phyloP scores from a whole-genome alignment of 352 stramenopile genomes.

The Phytopythium montanum region DNA sequence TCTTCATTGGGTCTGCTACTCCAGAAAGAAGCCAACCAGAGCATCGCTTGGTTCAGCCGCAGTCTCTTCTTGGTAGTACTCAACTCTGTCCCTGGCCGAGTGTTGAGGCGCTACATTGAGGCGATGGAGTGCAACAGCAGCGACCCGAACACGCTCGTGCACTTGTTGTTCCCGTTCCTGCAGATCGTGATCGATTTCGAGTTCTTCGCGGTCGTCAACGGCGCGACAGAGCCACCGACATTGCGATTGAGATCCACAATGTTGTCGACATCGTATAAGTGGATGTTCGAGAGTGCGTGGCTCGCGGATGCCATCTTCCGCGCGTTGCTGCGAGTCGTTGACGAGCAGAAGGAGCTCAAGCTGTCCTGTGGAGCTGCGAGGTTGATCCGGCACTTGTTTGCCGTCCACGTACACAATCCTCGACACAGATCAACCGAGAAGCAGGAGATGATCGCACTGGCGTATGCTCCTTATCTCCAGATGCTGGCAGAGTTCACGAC shows the following conservation, averaged over 20 bases:
- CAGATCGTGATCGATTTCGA: slow-evolving; percentile 66
- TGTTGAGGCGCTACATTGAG: slow-evolving; percentile 42
- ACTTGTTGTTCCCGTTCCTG: slow-evolving; percentile 69
- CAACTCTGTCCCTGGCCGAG: slow-evolving; percentile 35
- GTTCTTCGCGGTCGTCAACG: slow-evolving; percentile 63
- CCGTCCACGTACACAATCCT: slow-evolving; percentile 51
- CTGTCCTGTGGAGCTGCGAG: slow-evolving; percentile 46
- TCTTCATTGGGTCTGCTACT: slow-evolving; percentile 36
- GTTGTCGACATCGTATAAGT: not conserved
- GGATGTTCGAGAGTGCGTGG: slow-evolving; percentile 26
- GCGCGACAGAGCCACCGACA: slow-evolving; percentile 11
- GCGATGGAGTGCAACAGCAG: slow-evolving; percentile 29
- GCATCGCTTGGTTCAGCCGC: slow-evolving; percentile 49
- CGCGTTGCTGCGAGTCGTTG: slow-evolving; percentile 42
- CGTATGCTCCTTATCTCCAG: slow-evolving; percentile 54
- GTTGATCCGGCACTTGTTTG: slow-evolving; percentile 62
- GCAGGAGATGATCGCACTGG: slow-evolving; percentile 55
- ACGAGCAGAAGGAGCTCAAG: slow-evolving; percentile 61
- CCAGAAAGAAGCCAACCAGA: slow-evolving; percentile 68
- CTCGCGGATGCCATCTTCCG: slow-evolving; percentile 52
- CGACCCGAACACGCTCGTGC: slow-evolving; percentile 52
- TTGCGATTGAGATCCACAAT: not conserved
- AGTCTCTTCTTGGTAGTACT: slow-evolving; percentile 51
- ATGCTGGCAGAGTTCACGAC: slow-evolving; percentile 46
- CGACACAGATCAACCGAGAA: slow-evolving; percentile 32